Evolutionary conservation across 2,329 filamentous ascomycete species (phyloP).

Genomic region (Ophiocordyceps unilateralis): DNA sequence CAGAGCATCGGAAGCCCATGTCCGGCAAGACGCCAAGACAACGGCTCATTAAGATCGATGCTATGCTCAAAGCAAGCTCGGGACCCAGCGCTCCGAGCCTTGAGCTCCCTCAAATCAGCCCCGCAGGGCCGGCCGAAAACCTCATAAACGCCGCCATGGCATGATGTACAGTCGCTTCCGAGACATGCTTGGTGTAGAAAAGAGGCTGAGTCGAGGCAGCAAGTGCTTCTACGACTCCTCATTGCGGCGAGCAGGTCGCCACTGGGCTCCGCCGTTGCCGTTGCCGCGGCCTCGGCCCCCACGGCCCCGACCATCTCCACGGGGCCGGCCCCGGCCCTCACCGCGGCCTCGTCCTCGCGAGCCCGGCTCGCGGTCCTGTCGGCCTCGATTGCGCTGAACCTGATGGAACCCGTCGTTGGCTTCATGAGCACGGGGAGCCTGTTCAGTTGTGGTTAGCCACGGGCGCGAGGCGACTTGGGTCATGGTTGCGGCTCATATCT

Average conservation of each 20-base stretch:
- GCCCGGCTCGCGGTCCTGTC: conserved; percentile 32
- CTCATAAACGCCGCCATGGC: conserved; percentile 21
- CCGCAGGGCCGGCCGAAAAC: too few relatives aligned
- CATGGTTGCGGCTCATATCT: conserved; percentile 5
- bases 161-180: conserved; percentile 21
- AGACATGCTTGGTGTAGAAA: conserved; percentile 12
- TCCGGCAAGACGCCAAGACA: not conserved
- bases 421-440: conserved; percentile 21
- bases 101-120: conserved; percentile 7
- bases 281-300: conserved; percentile 24
- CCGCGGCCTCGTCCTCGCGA: conserved; percentile 28
- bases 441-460: conserved; percentile 1
- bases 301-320: conserved; percentile 27
- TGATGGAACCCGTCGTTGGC: conserved; percentile 54
- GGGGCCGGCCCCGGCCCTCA: conserved; percentile 33
- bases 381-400: conserved; percentile 44
- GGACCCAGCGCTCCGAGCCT: conserved; percentile 13
- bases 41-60: not conserved
- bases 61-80: conserved; percentile 1
- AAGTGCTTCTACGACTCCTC: conserved; percentile 20
- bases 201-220: conserved; percentile 5
- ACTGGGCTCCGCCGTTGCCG: conserved; percentile 18
- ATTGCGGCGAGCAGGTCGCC: conserved; percentile 19
- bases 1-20: not conserved
- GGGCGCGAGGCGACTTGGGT: not conserved